Conservation (phyloP, 805 yeast genomes). For the Torulaspora maleeae region DNA sequence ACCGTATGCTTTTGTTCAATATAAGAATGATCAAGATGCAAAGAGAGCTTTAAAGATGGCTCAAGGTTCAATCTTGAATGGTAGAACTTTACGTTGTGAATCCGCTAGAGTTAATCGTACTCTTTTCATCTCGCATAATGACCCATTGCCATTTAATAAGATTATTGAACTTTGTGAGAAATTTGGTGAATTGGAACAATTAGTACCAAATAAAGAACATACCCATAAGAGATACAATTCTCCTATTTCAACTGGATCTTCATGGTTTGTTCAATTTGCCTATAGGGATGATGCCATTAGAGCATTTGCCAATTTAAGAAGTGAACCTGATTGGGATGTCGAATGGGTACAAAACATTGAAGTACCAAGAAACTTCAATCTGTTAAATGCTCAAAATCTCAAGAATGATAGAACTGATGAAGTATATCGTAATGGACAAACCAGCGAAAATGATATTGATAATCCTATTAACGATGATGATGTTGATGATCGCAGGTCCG, state of each 20-base stretch:
- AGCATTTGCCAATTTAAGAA: constrained; percentile 68
- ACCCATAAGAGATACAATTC: constrained; percentile 18
- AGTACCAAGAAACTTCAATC: constrained; percentile 38
- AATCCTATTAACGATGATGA: neutral
- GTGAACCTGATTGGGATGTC: constrained; percentile 50
- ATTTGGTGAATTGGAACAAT: constrained; percentile 75
- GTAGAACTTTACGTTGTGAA: constrained; percentile 79
- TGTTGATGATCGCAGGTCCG: constrained; percentile 12
- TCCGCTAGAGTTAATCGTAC: constrained; percentile 90
- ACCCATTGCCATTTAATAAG: constrained; percentile 27
- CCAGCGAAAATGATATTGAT: constrained; percentile 6
- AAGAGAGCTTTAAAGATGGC: constrained; percentile 60
- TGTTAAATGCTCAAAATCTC: constrained; percentile 10
- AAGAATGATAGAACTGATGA: constrained; percentile 20
- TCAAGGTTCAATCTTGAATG: constrained; percentile 64
- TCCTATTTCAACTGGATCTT: constrained; percentile 30
- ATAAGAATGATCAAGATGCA: constrained; percentile 65
- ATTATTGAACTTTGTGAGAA: constrained; percentile 41
- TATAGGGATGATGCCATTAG: constrained; percentile 84
- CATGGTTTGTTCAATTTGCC: constrained; percentile 75
- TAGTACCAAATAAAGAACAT: constrained; percentile 42
- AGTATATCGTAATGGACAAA: constrained; percentile 6
- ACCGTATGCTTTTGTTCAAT: constrained; percentile 93
- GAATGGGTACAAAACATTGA: constrained; percentile 88
- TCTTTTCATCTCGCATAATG: constrained; percentile 46